Evolutionary conservation across 2,329 filamentous ascomycete genomes (phyloP).

Genomic region (Fusarium cicatricum): DNA sequence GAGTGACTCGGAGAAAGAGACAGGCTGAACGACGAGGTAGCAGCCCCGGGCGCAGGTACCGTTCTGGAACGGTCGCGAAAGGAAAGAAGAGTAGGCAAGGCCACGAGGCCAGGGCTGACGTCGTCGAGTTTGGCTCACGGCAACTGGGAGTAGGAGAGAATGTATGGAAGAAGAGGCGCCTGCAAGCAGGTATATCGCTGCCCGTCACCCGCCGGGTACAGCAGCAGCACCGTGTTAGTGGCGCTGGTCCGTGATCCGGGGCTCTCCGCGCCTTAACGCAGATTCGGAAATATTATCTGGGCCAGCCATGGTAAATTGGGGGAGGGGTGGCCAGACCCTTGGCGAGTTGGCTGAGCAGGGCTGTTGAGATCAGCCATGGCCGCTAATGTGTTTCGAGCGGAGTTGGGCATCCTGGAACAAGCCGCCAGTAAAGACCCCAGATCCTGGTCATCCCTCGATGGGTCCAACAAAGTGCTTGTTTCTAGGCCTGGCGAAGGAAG

Average conservation of each 20-base stretch:
- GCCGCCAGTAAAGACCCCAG: constrained; percentile 40
- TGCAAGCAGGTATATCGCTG: constrained; percentile 46
- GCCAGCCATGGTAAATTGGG: constrained; percentile 51
- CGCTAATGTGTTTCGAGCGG: constrained; percentile 54
- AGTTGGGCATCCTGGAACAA: constrained; percentile 46
- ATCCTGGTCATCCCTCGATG: constrained; percentile 36
- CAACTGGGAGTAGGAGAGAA: constrained; percentile 38
- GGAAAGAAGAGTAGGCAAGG: constrained; percentile 36
- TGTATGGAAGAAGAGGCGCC: constrained; percentile 40
- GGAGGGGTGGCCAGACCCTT: constrained; percentile 50
- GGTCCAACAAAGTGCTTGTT: constrained; percentile 37
- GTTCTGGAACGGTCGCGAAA: constrained; percentile 37
- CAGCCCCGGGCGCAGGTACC: constrained; percentile 2
- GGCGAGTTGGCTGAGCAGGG: constrained; percentile 48
- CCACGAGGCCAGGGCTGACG: constrained; percentile 42
- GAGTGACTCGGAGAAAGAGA: constrained; percentile 22
- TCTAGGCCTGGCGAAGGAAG: constrained; percentile 22
- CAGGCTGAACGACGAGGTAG: constrained; percentile 13
- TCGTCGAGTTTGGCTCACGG: constrained; percentile 39
- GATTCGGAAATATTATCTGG: constrained; percentile 60
- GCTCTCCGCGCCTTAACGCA: constrained; percentile 56
- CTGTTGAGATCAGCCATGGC: constrained; percentile 52
- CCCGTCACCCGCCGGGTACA: constrained; percentile 44
- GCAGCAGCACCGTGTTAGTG: constrained; percentile 46
- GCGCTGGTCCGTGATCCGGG: constrained; percentile 51